These are phyloP conservation scores for Rhododendron molle DNA, from an alignment of 148 eudicot species.

Conservation along the genomic window DNA sequence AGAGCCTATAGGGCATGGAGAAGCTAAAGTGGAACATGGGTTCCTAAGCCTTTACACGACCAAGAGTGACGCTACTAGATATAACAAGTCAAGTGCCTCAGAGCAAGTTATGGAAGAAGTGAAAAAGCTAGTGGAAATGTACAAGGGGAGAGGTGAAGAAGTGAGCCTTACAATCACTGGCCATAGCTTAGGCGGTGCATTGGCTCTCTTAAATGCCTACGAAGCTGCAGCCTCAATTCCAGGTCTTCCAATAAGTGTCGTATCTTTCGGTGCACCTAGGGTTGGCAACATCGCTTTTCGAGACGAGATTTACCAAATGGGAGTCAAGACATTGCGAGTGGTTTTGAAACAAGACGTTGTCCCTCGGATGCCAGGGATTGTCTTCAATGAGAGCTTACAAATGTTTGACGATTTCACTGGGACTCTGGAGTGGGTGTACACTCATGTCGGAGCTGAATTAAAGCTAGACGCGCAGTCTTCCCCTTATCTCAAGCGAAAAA, in stretches of 20 bases:
- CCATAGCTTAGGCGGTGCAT: conserved; percentile 79
- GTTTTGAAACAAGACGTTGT: conserved; percentile 60
- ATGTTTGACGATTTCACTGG: conserved; percentile 56
- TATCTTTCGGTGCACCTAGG: conserved; percentile 72
- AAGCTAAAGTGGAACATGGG: conserved; percentile 67
- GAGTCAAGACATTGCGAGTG: conserved; percentile 56
- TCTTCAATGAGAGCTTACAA: conserved; percentile 57
- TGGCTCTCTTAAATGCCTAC: conserved; percentile 59
- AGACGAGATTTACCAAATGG: conserved; percentile 47
- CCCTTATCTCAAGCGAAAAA: conserved; percentile 56
- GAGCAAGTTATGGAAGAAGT: conserved; percentile 69
- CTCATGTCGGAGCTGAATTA: conserved; percentile 68
- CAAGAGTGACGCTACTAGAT: conserved; percentile 37
- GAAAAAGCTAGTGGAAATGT: conserved; percentile 25
- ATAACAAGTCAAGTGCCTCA: conserved; percentile 57
- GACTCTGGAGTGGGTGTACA: conserved; percentile 56
- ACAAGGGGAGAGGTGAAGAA: conserved; percentile 41
- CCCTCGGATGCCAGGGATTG: conserved; percentile 60
- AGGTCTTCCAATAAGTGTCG: conserved; percentile 43
- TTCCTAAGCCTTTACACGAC: conserved; percentile 63
- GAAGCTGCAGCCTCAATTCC: conserved; percentile 52
- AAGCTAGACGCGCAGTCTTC: conserved; percentile 50
- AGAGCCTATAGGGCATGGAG: conserved; percentile 47
- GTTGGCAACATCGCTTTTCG: conserved; percentile 70
- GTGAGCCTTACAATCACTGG: conserved; percentile 82